Evolutionary conservation across 768 basidiomycete genomes (phyloP).

Genomic region (Pleurotus cornucopiae): DNA sequence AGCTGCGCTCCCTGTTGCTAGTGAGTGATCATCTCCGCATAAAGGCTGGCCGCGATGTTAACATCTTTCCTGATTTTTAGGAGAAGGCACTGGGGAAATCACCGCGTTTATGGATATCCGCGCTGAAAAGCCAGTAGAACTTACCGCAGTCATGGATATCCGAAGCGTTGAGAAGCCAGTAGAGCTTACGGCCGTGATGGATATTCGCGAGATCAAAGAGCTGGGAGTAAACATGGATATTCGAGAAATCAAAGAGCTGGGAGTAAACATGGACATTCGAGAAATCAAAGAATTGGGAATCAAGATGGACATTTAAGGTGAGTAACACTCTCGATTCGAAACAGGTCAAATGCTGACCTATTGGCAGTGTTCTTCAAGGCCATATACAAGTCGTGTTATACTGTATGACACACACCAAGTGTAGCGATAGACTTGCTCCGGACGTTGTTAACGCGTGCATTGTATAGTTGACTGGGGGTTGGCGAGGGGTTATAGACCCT

Average conservation of each 20-base stretch:
- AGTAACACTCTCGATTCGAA: neutral
- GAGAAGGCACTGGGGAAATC: neutral
- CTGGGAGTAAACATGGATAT: neutral
- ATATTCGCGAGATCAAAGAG: neutral
- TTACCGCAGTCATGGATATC: slow-evolving; percentile 2
- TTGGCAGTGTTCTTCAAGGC: no score
- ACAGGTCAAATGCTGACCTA: no score
- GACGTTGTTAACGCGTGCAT: no score
- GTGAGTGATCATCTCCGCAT: neutral
- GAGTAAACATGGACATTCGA: neutral
- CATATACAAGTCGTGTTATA: no score
- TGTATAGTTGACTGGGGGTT: no score
- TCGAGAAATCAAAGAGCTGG: neutral
- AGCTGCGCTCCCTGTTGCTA: neutral
- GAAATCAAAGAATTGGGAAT: neutral
- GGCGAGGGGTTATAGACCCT: no score
- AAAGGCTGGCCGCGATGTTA: neutral
- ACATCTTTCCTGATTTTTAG: no score
- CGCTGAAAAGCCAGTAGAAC: neutral
- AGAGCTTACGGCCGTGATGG: neutral
- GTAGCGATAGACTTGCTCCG: no score
- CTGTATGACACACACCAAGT: no score
- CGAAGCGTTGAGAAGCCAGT: neutral
- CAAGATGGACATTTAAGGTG: neutral
- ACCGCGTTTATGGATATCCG: slow-evolving; percentile 1